phyloP scores from a whole-genome alignment of 2,329 filamentous ascomycete species.

The Ophiostoma ips region DNA sequence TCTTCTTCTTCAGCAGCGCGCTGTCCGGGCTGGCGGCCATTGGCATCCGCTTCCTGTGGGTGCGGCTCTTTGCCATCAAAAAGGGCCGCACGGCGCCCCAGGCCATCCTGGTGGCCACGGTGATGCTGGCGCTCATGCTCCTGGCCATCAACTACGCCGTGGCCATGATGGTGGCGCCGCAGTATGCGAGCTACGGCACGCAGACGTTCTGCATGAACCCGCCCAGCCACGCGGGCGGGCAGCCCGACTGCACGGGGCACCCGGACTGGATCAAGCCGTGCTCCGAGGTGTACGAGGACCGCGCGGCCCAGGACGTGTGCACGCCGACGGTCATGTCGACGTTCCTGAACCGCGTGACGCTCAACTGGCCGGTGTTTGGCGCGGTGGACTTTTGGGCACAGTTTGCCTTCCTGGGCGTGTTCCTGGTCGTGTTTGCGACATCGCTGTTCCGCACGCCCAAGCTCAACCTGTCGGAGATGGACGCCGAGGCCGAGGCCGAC shows the following conservation, averaged over 20 bases:
- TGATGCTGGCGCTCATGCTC: constrained; percentile 78
- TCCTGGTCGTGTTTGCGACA: constrained; percentile 66
- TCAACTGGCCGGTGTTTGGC: constrained; percentile 94
- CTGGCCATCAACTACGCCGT: constrained; percentile 87
- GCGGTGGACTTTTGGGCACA: constrained; percentile 92
- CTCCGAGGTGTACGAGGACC: constrained; percentile 58
- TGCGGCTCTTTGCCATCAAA: constrained; percentile 81
- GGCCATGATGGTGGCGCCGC: constrained; percentile 86
- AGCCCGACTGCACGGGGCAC: constrained; percentile 62
- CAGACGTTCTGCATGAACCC: constrained; percentile 83
- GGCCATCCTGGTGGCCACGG: constrained; percentile 78
- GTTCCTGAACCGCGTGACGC: constrained; percentile 80
- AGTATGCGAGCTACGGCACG: constrained; percentile 87
- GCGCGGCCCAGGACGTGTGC: constrained; percentile 66
- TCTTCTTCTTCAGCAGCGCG: constrained; percentile 80
- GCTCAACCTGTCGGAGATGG: constrained; percentile 61
- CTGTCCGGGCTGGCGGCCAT: constrained; percentile 75
- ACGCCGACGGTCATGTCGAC: constrained; percentile 84
- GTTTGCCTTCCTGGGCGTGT: constrained; percentile 76
- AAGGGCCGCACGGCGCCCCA: constrained; percentile 83
- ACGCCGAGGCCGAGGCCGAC: constrained; percentile 79
- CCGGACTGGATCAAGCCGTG: constrained; percentile 65
- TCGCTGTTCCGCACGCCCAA: constrained; percentile 69
- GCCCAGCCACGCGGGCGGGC: constrained; percentile 44
- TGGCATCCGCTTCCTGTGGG: constrained; percentile 93